Base-by-base conservation (phyloP, 176 grass and related monocot genomes). In the Eragrostis curvula region DNA sequence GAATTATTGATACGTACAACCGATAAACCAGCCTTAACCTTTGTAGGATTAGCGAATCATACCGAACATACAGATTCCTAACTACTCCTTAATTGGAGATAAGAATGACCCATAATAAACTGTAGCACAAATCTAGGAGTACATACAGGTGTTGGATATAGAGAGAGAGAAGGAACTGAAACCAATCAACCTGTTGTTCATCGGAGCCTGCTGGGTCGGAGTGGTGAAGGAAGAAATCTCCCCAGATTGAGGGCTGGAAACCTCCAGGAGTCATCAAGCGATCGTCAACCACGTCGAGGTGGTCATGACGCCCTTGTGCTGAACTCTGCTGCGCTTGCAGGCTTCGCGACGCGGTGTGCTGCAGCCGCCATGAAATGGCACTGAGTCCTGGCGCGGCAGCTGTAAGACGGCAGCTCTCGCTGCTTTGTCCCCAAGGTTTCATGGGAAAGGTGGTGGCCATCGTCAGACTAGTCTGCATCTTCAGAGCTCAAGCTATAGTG, bases 161-260 rank as follows among this genome's bases (percentile, higher is more conserved):
- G 12, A 27, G 1, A 18, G 14, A 29, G 0, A n/a, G 23, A 1
- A 1, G 0, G 9, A 6, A 13, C 21, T 14, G 16, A 36, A 36
- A 36, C 32, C 32, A 4, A 36, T 36, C 16, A 5, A 61, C 56
- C 74, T 44, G 74, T 9, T 12, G 39, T 18, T 27, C 6, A 1
- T 42, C 0, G 4, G 74, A 77, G 18, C 40, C 11, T 5, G 25
- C 15, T 23, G 79, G 50, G 50, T 29, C 28, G 51, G 79, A 70
- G 50, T 29, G 55, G 15, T 41, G n/a, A 81, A 81, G 65, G 23
- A 81, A 81, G 79, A 70, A 81, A 70, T 70, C 78, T 20, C 78
- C 78, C 78, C 78, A 80, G 6, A 80, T 12, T 8, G 78, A 81
- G 43, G 65, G 78, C 13, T 42, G 64, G 48, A 80, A 80, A 42